A percentile compares a stretch with the other conserved stretches of the same genome.
phyloP scores from a whole-genome alignment of 306 rosid species.

The Dryas octopetala region DNA sequence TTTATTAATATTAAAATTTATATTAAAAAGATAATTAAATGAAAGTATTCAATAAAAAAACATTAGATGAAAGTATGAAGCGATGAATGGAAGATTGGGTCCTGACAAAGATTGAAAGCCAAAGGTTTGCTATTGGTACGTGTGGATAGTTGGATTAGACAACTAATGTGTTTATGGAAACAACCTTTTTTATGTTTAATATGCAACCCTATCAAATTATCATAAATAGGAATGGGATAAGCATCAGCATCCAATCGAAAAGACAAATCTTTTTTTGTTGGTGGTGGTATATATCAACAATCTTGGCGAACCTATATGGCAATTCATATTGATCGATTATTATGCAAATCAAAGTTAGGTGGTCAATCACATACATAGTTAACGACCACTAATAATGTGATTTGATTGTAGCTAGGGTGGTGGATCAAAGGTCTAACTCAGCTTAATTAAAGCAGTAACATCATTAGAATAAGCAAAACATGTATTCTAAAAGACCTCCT shows the following conservation, averaged over 20 bases:
- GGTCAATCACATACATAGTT: constrained; percentile 43
- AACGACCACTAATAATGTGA: constrained; percentile 52
- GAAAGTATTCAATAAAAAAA: no score
- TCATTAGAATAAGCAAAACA: constrained; percentile 1
- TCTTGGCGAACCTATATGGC: constrained; percentile 27
- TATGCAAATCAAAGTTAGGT: constrained; percentile 48
- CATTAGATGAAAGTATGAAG: no score
- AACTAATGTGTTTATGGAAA: not conserved
- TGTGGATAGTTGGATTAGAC: constrained; percentile 34
- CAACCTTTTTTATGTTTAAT: not conserved
- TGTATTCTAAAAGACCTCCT: constrained; percentile 1
- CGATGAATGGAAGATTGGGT: no score
- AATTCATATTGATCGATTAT: constrained; percentile 28
- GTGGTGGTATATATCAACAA: not conserved
- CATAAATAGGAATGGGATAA: not conserved
- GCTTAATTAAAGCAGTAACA: constrained; percentile 18
- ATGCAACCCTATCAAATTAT: not conserved
- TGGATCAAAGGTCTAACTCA: constrained; percentile 40
- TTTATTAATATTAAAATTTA: no score
- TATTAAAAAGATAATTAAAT: no score
- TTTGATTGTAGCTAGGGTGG: constrained; percentile 24
- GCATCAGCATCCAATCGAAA: constrained; percentile 9
- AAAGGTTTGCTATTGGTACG: constrained; percentile 8
- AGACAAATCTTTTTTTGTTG: constrained; percentile 1
- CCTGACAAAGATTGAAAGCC: no score